Evolutionary conservation across 768 basidiomycete genomes (phyloP), one percentile per base, ranked within the genome.

Genomic region (Kwoniella mangroviensis): DNA sequence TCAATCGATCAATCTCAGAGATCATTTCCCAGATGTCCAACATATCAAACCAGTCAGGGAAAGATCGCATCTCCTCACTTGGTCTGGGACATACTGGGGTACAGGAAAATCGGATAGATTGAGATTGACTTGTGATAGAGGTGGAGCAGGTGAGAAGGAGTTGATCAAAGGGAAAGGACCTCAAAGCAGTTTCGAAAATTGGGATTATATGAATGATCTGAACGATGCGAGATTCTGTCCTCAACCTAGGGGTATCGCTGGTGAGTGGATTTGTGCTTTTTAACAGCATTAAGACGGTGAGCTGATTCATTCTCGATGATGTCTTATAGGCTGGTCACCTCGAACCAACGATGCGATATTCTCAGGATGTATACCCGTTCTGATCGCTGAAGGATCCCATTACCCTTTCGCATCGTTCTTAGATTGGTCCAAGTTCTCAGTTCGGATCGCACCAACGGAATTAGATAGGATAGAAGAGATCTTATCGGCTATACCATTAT

Each of bases 281-380:
- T n/a, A n/a, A n/a, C n/a, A n/a, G n/a, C n/a, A n/a, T n/a, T n/a
- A n/a, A n/a, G n/a, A n/a, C n/a, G n/a, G n/a, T n/a, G 5, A 51
- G 15, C 41, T 34, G 6, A 64, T 21, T 60, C 41, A 10, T 56
- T n/a, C 40, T n/a, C 9, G 63, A 28, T 67, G 41, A 67, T 65
- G 4, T 49, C 12, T 11, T 52, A 21, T 34, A 82, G 81, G 81
- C 57, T 85, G 85, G 85, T 81, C 84, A 1, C 81, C 84, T 13
- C 81, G 84, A 12, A 75, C 80, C 3, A 81, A 80, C 72, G 84
- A 85, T 62, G 83, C 83, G 19, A 83, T 85, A 55, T 85, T 81
- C 70, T 83, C 84, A 22, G 85, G 85, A 49, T 85, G 85, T 72
- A 85, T 85, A 34, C 84, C 85, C 19, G 83, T 84, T 49, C 76